phyloP scores from a whole-genome alignment of 2,329 filamentous ascomycete species.

The Xylaria sp. region DNA sequence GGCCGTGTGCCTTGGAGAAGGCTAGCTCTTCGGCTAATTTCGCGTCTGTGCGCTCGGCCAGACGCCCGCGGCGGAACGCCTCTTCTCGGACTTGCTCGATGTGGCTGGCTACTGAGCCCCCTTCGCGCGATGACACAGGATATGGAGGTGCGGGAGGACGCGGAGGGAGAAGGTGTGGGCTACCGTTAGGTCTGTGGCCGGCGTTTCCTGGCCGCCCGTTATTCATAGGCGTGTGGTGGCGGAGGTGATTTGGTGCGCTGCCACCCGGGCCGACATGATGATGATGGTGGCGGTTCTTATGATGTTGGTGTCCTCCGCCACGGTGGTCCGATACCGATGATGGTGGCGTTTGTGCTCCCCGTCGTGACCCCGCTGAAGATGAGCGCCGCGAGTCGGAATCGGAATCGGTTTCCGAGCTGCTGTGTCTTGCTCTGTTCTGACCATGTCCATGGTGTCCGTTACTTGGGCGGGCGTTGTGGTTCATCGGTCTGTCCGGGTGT shows the following conservation, averaged over 20 bases:
- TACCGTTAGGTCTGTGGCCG: neutral
- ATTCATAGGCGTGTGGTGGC: neutral
- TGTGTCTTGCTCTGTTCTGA: slow-evolving; percentile 14
- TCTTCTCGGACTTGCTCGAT: slow-evolving; percentile 38
- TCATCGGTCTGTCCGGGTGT: neutral
- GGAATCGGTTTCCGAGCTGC: slow-evolving; percentile 23
- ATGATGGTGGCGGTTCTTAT: slow-evolving; percentile 13
- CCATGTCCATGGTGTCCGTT: neutral
- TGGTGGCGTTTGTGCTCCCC: slow-evolving; percentile 32
- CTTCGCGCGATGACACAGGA: neutral
- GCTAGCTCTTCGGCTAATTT: slow-evolving; percentile 20
- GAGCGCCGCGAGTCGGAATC: slow-evolving; percentile 34
- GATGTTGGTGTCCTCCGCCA: neutral
- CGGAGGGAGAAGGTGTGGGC: slow-evolving; percentile 10
- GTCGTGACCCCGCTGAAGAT: slow-evolving; percentile 32
- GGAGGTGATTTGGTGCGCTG: neutral
- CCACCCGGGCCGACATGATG: neutral
- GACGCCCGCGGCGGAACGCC: slow-evolving; percentile 40
- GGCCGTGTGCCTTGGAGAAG: slow-evolving; percentile 11
- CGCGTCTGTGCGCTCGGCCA: slow-evolving; percentile 21
- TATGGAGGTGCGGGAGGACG: slow-evolving; percentile 13
- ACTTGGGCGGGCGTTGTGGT: neutral
- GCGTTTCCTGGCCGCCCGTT: neutral
- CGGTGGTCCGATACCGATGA: slow-evolving; percentile 37
- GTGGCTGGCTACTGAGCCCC: slow-evolving; percentile 26